Evolutionary conservation across 495 filamentous ascomycete species (phyloP), one percentile per base, ranked within the genome.

Genomic region (Ramalina intermedia): DNA sequence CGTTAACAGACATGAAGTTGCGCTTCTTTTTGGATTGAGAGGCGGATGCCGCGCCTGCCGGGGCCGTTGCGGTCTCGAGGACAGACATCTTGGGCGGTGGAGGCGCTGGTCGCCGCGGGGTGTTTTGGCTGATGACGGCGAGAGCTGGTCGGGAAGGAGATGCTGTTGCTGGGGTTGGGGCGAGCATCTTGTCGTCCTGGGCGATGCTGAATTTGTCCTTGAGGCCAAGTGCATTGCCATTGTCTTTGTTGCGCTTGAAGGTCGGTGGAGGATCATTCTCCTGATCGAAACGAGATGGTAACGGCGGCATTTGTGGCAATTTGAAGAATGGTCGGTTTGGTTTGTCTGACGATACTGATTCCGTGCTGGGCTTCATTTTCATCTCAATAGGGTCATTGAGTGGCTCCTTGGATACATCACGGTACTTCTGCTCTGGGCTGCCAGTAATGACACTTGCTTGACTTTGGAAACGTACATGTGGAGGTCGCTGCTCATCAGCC

Each of bases 61-160:
- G 79, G 24, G 86, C 82, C 5, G 91, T 95, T 9, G 87, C 91
- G 6, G 90, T 84, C 45, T 96, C 86, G 5, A 95, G 68, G 14
- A 95, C 82, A 1, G 85, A 90, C 90, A 96, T 96, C 59, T 94
- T 96, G 0, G 91, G 91, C 1, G 87, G 83, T 17, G 81, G 84
- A 9, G 80, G 82, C n/a, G 85, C 82, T n/a, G 83, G 73, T 49
- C 85, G 66, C 51, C 75, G 82, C 13, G 87, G 86, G 9, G 90
- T 91, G 57, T 96, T 98, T 51, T 78, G 79, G 62, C 75, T 90
- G 51, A 84, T 72, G 2, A 68, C 69, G 1, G 80, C 75, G 5
- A 98, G 68, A 23, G 82, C 80, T 56, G 81, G 81, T 53, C 85
- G 73, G 37, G 79, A 75, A 2, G 81, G 80, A 23, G 72, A 79